phyloP scores from a whole-genome alignment of 345 rosid species.

The Heritiera littoralis region DNA sequence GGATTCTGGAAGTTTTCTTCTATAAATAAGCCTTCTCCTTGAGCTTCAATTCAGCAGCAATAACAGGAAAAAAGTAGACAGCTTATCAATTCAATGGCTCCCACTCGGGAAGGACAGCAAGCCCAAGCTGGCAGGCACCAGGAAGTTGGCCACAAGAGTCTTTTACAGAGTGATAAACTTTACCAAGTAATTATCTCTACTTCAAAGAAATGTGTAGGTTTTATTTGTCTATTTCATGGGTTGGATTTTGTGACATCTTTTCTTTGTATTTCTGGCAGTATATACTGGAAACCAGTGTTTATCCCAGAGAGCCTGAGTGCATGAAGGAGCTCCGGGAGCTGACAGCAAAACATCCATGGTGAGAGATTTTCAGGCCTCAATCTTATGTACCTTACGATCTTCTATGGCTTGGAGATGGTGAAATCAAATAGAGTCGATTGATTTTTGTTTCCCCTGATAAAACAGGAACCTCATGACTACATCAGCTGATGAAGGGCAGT shows the following conservation, averaged over 20 bases:
- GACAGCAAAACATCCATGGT: slow-evolving; percentile 96
- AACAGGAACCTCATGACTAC: too few species aligned
- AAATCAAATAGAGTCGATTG: neutral
- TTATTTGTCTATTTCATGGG: too few species aligned
- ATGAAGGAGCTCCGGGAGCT: slow-evolving; percentile 92
- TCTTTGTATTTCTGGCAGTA: slow-evolving; percentile 41
- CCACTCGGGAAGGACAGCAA: slow-evolving; percentile 54
- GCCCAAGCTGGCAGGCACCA: slow-evolving; percentile 60
- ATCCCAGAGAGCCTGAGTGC: slow-evolving; percentile 84
- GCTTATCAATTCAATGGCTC: slow-evolving; percentile 36
- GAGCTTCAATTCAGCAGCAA: neutral
- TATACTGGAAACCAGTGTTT: slow-evolving; percentile 87
- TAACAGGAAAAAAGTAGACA: neutral
- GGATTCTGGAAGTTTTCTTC: neutral
- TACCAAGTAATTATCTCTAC: slow-evolving; percentile 57
- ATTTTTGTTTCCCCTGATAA: neutral
- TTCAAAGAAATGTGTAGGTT: neutral
- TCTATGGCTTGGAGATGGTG: neutral
- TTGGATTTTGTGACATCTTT: too few species aligned
- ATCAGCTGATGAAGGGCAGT: neutral
- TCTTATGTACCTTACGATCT: neutral
- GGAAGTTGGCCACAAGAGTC: slow-evolving; percentile 95
- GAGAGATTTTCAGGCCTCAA: slow-evolving; percentile 18
- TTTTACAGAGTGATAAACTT: slow-evolving; percentile 83
- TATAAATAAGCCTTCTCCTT: neutral